A percentile compares a stretch with the other conserved stretches of the same genome.
Conservation (phyloP, 139 green algal genomes). For the Haematococcus lacustris region DNA sequence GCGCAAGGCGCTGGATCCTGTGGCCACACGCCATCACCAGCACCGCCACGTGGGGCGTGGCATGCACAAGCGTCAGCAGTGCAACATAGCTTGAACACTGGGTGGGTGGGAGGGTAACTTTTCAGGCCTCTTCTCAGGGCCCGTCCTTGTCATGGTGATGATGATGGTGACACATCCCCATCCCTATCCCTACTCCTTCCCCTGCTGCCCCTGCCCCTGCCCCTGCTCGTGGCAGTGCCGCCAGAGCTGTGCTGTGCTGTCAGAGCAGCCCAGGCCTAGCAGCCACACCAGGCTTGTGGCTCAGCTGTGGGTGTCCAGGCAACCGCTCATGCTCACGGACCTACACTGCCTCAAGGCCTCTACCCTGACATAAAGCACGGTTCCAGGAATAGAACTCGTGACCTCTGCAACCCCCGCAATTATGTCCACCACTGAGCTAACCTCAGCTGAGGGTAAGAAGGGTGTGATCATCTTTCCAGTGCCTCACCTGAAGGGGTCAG, state of each 20-base stretch:
- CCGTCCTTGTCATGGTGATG: no score
- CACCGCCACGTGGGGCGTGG: not conserved
- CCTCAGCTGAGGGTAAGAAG: not conserved
- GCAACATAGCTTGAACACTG: not conserved
- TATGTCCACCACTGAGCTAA: not conserved
- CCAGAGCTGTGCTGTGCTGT: not conserved
- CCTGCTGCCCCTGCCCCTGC: no score
- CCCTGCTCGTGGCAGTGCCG: not conserved
- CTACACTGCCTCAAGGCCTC: not conserved
- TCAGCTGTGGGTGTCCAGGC: not conserved
- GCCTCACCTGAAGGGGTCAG: conserved; percentile 1
- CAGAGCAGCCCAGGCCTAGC: no score
- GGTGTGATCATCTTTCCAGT: no score
- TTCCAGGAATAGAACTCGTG: not conserved
- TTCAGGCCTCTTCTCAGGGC: no score
- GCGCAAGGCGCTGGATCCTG: not conserved
- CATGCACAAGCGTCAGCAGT: not conserved
- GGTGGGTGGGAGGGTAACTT: not conserved
- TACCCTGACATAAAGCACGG: not conserved
- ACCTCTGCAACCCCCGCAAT: not conserved
- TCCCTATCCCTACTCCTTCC: not conserved
- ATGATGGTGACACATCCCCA: not conserved
- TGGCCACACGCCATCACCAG: not conserved
- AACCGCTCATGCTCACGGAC: not conserved
- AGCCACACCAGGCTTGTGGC: no score